Conservation (phyloP, 768 basidiomycete species). For the Leccinum truebloodii region DNA sequence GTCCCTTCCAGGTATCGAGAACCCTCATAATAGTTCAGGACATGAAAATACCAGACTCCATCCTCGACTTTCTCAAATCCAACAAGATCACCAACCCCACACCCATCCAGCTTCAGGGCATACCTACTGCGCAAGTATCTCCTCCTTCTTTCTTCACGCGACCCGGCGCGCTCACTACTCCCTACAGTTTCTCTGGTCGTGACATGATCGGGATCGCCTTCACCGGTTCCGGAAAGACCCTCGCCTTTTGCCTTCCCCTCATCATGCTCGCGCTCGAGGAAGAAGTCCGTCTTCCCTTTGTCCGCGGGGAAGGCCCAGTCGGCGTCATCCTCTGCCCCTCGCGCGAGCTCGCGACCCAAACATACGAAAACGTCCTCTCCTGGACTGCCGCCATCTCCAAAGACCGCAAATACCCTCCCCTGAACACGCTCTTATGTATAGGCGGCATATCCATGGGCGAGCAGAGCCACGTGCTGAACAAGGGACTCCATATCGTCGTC, state of each 20-base stretch:
- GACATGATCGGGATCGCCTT: conserved; percentile 99
- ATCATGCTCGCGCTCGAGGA: conserved; percentile 97
- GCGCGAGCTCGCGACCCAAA: conserved; percentile 94
- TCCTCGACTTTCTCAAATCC: conserved; percentile 79
- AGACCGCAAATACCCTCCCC: conserved; percentile 77
- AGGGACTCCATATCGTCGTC: conserved; percentile 93
- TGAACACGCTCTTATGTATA: conserved; percentile 91
- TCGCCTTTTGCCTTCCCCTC: conserved; percentile 97
- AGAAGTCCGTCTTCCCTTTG: conserved; percentile 85
- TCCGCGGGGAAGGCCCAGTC: conserved; percentile 95
- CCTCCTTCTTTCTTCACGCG: conserved; percentile 4
- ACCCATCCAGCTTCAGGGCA: conserved; percentile 96
- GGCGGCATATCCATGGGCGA: conserved; percentile 99
- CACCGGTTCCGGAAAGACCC: conserved; percentile 97
- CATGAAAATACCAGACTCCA: conserved; percentile 94
- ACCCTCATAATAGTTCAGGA: conserved; percentile 53
- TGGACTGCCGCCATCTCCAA: conserved; percentile 86
- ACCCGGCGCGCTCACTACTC: conserved; percentile 6
- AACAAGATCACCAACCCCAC: conserved; percentile 88
- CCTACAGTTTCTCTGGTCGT: conserved; percentile 81
- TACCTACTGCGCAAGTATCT: conserved; percentile 82
- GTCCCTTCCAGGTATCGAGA: not conserved
- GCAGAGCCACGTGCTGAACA: conserved; percentile 88
- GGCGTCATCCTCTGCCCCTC: conserved; percentile 96
- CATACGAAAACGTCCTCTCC: conserved; percentile 87